phyloP scores from a whole-genome alignment of 768 basidiomycete genomes.

The Tylopilus plumbeoviolaceoides region DNA sequence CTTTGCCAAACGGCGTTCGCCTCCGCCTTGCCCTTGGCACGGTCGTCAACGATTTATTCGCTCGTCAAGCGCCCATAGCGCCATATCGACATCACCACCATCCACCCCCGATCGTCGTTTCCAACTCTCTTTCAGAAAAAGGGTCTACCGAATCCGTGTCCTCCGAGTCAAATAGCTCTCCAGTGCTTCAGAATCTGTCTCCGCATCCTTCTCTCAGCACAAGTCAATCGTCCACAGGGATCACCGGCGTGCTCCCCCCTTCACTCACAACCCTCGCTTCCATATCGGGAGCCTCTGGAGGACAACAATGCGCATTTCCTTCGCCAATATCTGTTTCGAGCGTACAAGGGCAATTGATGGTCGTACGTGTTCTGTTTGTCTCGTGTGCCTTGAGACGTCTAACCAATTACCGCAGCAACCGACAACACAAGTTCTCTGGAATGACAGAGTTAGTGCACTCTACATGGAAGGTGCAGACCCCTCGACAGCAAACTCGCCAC shows the following conservation, averaged over 20 bases:
- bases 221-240: constrained; percentile 14
- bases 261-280: constrained; percentile 28
- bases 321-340: constrained; percentile 3
- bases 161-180: constrained; percentile 1
- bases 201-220: constrained; percentile 22
- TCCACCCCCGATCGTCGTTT: constrained; percentile 33
- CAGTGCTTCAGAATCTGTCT: constrained; percentile 16
- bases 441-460: constrained; percentile 42
- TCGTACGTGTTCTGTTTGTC: constrained; percentile 10
- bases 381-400: not conserved
- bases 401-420: constrained; percentile 5
- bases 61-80: constrained; percentile 54
- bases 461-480: constrained; percentile 64
- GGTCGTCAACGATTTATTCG: constrained; percentile 79
- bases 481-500: constrained; percentile 56
- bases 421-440: constrained; percentile 25
- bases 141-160: constrained; percentile 21
- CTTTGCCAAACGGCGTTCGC: constrained; percentile 76
- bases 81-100: constrained; percentile 33
- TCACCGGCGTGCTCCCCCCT: constrained; percentile 26
- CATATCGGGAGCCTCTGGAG: constrained; percentile 20
- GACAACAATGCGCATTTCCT: constrained; percentile 4
- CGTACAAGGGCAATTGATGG: constrained; percentile 7
- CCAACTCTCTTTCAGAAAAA: constrained; percentile 24
- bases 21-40: constrained; percentile 71